Conservation (phyloP, 352 stramenopile species). For the Globisporangium barbulae region DNA sequence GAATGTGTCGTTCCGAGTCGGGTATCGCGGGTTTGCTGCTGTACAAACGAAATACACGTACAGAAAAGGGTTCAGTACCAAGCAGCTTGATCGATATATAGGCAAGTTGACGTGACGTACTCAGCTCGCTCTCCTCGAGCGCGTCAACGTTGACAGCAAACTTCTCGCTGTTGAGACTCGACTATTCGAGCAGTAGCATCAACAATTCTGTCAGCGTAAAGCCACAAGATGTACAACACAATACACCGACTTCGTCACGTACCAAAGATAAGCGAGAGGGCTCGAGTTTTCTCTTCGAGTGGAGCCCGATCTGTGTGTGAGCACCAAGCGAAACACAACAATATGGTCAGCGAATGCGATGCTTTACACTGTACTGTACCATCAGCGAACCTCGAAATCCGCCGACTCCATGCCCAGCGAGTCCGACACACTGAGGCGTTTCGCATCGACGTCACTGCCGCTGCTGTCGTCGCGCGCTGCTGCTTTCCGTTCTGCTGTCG, state of each 20-base stretch:
- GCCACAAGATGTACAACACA: neutral
- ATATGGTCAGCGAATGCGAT: neutral
- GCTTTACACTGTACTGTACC: neutral
- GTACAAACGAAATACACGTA: neutral
- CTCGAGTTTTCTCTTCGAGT: constrained; percentile 40
- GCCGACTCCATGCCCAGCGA: constrained; percentile 72
- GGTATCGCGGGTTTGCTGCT: constrained; percentile 18
- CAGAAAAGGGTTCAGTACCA: neutral
- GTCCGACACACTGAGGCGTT: constrained; percentile 50
- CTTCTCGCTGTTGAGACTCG: constrained; percentile 71
- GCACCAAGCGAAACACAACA: neutral
- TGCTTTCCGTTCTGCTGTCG: constrained; percentile 10
- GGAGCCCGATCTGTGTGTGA: constrained; percentile 41
- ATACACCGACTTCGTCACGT: constrained; percentile 1
- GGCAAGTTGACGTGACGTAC: constrained; percentile 19
- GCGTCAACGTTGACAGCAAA: constrained; percentile 67
- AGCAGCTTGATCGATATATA: constrained; percentile 5
- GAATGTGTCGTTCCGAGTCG: constrained; percentile 7
- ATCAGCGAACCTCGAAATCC: constrained; percentile 64
- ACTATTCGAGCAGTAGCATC: constrained; percentile 26
- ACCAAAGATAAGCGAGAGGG: constrained; percentile 50
- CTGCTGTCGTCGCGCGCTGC: constrained; percentile 11
- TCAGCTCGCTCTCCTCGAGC: constrained; percentile 39
- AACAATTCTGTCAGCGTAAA: neutral
- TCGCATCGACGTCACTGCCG: constrained; percentile 18